phyloP scores from a whole-genome alignment of 208 protist genomes.

The Acanthamoeba lenticulata region DNA sequence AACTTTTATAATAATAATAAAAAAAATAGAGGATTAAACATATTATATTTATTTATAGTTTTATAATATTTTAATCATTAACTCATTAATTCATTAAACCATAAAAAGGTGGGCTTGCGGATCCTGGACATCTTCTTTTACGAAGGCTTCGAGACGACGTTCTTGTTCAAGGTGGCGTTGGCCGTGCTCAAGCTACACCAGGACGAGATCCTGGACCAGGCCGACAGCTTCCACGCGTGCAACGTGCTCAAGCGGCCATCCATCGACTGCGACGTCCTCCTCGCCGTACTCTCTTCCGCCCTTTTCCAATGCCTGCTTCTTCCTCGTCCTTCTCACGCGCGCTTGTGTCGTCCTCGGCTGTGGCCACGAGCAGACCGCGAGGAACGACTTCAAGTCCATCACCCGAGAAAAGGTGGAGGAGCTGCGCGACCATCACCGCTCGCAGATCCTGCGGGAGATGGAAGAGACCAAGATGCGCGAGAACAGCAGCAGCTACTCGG shows the following conservation, averaged over 20 bases:
- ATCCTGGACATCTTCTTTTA: conserved; percentile 83
- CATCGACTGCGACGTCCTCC: conserved; percentile 20
- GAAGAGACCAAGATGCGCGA: conserved; percentile 55
- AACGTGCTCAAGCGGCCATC: conserved; percentile 6
- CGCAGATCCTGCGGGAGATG: conserved; percentile 40
- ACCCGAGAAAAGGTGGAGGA: conserved; percentile 42
- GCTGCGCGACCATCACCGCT: conserved; percentile 13
- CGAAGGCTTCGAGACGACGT: conserved; percentile 79
- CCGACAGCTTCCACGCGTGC: not conserved
- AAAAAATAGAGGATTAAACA: too few relatives aligned
- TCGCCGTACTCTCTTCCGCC: not conserved
- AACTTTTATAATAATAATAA: too few relatives aligned
- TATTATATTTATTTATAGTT: too few relatives aligned
- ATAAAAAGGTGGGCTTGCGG: conserved; percentile 75
- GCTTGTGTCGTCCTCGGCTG: not conserved
- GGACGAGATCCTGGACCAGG: conserved; percentile 59
- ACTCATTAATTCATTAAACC: not conserved
- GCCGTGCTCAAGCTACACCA: conserved; percentile 78
- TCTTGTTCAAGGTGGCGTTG: conserved; percentile 79
- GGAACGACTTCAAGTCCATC: conserved; percentile 41
- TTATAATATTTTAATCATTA: too few relatives aligned
- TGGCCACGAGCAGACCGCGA: not conserved
- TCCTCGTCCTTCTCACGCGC: not conserved
- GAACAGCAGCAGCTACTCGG: not conserved
- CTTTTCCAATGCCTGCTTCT: not conserved